phyloP scores from a whole-genome alignment of 192 early-diverging fungal genomes.

The Coemansia sp. region DNA sequence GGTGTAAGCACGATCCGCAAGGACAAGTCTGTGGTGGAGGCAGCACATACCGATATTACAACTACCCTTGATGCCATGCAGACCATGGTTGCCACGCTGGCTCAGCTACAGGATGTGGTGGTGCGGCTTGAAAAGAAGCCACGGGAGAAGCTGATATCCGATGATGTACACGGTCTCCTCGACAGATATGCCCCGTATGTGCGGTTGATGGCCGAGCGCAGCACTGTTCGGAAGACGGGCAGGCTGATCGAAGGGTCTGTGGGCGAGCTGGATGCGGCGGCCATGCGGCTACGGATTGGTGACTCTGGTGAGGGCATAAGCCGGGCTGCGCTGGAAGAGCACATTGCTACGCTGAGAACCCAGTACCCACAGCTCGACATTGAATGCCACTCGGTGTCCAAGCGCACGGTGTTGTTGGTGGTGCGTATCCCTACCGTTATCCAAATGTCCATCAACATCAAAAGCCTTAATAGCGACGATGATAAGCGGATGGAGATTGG shows the following conservation, averaged over 20 bases:
- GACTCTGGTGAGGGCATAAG: constrained; percentile 36
- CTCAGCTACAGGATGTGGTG: constrained; percentile 18
- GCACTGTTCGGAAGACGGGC: constrained; percentile 8
- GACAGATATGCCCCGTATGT: constrained; percentile 32
- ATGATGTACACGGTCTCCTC: constrained; percentile 25
- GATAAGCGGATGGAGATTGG: constrained; percentile 24
- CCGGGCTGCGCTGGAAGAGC: constrained; percentile 16
- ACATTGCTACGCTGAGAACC: constrained; percentile 12
- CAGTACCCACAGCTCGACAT: constrained; percentile 26
- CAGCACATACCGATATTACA: constrained; percentile 35
- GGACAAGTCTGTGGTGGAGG: constrained; percentile 41
- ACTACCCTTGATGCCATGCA: constrained; percentile 35
- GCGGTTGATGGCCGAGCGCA: constrained; percentile 39
- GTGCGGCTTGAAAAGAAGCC: constrained; percentile 39
- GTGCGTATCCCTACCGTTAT: constrained; percentile 40
- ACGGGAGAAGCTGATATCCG: constrained; percentile 36
- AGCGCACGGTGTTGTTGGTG: constrained; percentile 22
- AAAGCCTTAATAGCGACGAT: constrained; percentile 11
- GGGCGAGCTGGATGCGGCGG: constrained; percentile 34
- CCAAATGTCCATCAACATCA: constrained; percentile 35
- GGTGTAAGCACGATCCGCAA: constrained; percentile 45
- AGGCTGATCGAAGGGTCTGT: constrained; percentile 27
- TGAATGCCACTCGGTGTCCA: constrained; percentile 10
- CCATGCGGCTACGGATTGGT: constrained; percentile 42
- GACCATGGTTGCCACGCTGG: constrained; percentile 30